Evolutionary conservation across 1,284 basidiomycete species (phyloP).

Genomic region (Naganishia cerealis): DNA sequence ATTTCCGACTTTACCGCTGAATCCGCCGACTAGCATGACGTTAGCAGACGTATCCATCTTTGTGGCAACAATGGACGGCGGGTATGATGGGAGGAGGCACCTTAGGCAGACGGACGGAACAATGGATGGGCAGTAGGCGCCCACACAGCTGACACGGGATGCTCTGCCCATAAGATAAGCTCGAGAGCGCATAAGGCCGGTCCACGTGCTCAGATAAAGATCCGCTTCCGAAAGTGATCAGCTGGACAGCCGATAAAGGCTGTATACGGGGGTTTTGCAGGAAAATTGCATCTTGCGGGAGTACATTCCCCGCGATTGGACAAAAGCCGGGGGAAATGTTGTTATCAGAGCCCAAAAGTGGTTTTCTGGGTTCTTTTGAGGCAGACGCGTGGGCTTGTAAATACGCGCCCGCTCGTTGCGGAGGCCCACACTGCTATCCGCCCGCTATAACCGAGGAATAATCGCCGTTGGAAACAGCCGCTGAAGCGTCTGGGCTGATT

Average conservation of each 20-base stretch:
- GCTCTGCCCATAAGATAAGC: background rate
- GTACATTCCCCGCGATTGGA: too few species aligned
- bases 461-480: background rate
- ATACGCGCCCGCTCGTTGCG: background rate
- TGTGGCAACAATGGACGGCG: background rate
- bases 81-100: background rate
- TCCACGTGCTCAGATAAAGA: too few species aligned
- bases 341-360: too few species aligned
- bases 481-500: background rate
- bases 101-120: background rate
- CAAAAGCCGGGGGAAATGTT: too few species aligned
- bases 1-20: background rate
- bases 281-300: too few species aligned
- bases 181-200: background rate
- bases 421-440: background rate
- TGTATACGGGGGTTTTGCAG: too few species aligned
- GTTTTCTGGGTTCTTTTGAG: too few species aligned
- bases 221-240: too few species aligned
- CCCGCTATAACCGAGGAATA: slow-evolving; percentile 1
- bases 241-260: too few species aligned
- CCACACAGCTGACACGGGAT: background rate
- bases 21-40: background rate
- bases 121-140: background rate
- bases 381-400: too few species aligned
- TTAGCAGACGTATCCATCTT: background rate